phyloP scores from a whole-genome alignment of 306 rosid genomes.

The Lithocarpus polystachyus region DNA sequence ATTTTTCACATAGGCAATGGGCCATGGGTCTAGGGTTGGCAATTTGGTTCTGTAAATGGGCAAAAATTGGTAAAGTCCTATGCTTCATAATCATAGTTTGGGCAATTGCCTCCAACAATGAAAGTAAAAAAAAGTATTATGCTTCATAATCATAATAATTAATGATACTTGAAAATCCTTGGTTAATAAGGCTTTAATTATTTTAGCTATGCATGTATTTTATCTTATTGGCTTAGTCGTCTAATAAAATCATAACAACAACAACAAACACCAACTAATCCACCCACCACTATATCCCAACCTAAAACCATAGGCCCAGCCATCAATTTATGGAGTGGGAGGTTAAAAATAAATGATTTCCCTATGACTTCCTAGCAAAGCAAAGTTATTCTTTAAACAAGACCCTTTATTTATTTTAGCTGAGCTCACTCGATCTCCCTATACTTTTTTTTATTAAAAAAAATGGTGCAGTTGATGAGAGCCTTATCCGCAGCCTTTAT shows the following conservation, averaged over 20 bases:
- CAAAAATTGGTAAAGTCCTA: no score
- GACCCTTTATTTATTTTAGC: constrained; percentile 28
- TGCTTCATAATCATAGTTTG: no score
- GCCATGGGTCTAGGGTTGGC: no score
- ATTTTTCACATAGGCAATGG: no score
- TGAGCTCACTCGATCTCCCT: neutral
- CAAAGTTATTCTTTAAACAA: constrained; percentile 33
- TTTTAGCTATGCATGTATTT: neutral
- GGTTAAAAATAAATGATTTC: constrained; percentile 32
- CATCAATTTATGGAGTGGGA: constrained; percentile 27
- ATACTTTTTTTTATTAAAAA: neutral
- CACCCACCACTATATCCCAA: constrained; percentile 31
- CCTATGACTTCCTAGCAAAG: constrained; percentile 60
- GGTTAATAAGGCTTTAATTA: no score
- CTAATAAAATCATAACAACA: constrained; percentile 8
- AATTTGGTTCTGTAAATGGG: no score
- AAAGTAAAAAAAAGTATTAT: no score
- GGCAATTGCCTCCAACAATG: no score
- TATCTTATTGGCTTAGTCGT: neutral
- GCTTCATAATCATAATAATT: no score
- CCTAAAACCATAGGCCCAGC: constrained; percentile 23
- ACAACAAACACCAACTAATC: constrained; percentile 30
- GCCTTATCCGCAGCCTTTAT: constrained; percentile 35
- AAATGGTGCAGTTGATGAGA: constrained; percentile 38
- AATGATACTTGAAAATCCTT: neutral